Evolutionary conservation across 75 land plant genomes (phyloP), one percentile per base, ranked within the genome.

Genomic region (Selaginella moellendorffii): DNA sequence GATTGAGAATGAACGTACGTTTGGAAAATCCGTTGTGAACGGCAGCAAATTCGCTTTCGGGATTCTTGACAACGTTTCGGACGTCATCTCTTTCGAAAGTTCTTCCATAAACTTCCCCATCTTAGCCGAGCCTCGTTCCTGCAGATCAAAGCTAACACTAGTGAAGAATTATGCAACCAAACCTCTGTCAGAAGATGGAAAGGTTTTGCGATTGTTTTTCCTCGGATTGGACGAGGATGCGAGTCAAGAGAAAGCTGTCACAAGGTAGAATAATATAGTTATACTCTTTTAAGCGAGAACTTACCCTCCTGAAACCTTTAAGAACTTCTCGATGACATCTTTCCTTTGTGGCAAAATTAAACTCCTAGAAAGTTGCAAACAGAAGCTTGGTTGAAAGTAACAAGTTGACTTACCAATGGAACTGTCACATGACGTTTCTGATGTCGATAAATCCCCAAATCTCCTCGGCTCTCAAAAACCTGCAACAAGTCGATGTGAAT

Each of bases 381-480:
- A 67, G 12, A 67, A 24, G 1, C 17, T 28, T 0, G 10, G 27
- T 22, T 27, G 20, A 27, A 63, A 65, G 14, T 36, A 36, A 14
- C 46, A 36, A 36, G 46, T 36, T 36, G 46, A 36, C 65, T n/a
- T 72, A 81, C 90, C 79, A 72, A 54, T 9, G 99, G 99, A 59
- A 62, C 31, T 21, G 99, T 95, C 0, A 80, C 63, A 27, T 85
- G 85, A 24, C 77, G 81, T 66, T 95, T 90, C 26, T 56, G 30
- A 31, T 77, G 75, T 21, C 83, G 77, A 53, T 75, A 77, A 0
- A 93, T 26, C 2, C 95, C 90, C 27, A 86, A 31, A 23, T 79
- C 90, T 30, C 95, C 99, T 72, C 88, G 83, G 70, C 97, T 84
- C 63, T 81, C 84, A 74, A 95, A 80, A n/a, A 95, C 89, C 99